Evolutionary conservation across 1,284 basidiomycete species (phyloP).

Genomic region (Moesziomyces parantarcticus): DNA sequence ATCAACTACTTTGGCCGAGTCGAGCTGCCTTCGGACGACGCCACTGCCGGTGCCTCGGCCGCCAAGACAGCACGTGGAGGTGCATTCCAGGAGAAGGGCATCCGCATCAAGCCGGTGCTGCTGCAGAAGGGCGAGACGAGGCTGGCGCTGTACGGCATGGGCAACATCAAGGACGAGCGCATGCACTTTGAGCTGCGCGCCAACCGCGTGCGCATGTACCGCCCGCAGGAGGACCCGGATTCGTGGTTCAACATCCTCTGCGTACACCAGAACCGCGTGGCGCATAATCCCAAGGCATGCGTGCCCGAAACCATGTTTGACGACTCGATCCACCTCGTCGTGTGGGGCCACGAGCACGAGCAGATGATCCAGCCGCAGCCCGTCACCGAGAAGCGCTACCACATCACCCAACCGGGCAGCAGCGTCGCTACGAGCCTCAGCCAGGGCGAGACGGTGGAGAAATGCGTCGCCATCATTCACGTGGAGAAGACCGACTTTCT

Average conservation of each 20-base stretch:
- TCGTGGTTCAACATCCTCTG: constrained; percentile 94
- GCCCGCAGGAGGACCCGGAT: constrained; percentile 81
- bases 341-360: constrained; percentile 99
- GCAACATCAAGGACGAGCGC: constrained; percentile 94
- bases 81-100: constrained; percentile 77
- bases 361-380: constrained; percentile 89
- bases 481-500: constrained; percentile 80
- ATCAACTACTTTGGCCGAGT: constrained; percentile 97
- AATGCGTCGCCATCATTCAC: constrained; percentile 70
- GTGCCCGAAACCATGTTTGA: constrained; percentile 98
- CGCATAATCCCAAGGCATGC: constrained; percentile 89
- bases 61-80: constrained; percentile 67
- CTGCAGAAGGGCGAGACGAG: constrained; percentile 87
- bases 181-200: constrained; percentile 95
- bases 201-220: constrained; percentile 94
- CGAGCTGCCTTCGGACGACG: constrained; percentile 69
- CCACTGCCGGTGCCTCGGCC: constrained; percentile 20
- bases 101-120: constrained; percentile 88
- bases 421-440: constrained; percentile 86
- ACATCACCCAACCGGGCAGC: constrained; percentile 93
- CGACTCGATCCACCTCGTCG: constrained; percentile 88
- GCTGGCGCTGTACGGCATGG: constrained; percentile 91
- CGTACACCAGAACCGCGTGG: constrained; percentile 95
- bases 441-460: constrained; percentile 58
- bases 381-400: constrained; percentile 90